phyloP scores from a whole-genome alignment of 2,329 filamentous ascomycete species.

The Metarhizium humberi region DNA sequence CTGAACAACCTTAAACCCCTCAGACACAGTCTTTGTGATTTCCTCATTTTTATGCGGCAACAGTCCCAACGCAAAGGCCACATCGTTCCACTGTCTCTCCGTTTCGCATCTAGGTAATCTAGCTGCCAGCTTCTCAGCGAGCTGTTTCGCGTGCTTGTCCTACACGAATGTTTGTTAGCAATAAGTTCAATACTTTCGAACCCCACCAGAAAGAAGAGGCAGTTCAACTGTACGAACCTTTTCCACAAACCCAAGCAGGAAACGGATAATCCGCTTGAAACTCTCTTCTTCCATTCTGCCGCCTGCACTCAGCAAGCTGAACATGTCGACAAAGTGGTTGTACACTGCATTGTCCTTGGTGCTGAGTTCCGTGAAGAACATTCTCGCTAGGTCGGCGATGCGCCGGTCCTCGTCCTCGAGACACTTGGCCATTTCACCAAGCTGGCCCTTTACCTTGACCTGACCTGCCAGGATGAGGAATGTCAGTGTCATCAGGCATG shows the following conservation, averaged over 20 bases:
- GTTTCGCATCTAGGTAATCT: constrained; percentile 78
- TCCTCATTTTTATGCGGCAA: constrained; percentile 92
- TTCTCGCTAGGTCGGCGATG: constrained; percentile 85
- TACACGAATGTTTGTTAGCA: constrained; percentile 25
- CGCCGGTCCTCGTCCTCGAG: constrained; percentile 92
- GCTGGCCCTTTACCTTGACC: constrained; percentile 97
- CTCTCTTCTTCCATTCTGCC: constrained; percentile 73
- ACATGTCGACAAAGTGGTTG: constrained; percentile 99
- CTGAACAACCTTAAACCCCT: constrained; percentile 67
- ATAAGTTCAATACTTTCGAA: background rate
- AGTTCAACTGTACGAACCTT: constrained; percentile 54
- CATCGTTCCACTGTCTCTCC: constrained; percentile 95
- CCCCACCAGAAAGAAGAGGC: constrained; percentile 10
- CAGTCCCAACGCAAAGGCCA: constrained; percentile 81
- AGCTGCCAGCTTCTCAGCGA: constrained; percentile 86
- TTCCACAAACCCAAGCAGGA: constrained; percentile 91
- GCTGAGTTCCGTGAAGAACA: constrained; percentile 97
- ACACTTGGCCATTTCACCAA: constrained; percentile 99
- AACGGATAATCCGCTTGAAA: constrained; percentile 80
- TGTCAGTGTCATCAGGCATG: constrained; percentile 95
- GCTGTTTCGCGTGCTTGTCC: constrained; percentile 95
- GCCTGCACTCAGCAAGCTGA: constrained; percentile 81
- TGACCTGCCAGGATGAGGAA: constrained; percentile 95
- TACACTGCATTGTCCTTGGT: constrained; percentile 99
- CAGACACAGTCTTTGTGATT: constrained; percentile 65